phyloP scores from a whole-genome alignment of 148 eudicot genomes.

The Vaccinium myrtillus region DNA sequence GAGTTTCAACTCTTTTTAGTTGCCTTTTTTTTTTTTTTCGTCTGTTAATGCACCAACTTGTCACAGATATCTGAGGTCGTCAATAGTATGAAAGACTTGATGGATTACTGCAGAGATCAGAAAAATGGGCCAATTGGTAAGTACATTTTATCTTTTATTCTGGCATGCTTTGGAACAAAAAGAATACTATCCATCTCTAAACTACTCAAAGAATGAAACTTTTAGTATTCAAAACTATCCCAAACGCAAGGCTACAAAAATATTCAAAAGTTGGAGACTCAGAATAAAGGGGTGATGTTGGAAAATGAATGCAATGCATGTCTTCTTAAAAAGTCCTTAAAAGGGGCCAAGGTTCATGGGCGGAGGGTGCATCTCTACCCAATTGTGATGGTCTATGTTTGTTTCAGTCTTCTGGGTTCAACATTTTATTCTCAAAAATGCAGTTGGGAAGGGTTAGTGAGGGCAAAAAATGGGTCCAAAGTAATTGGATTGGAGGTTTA shows the following conservation, averaged over 20 bases:
- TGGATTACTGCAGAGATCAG: constrained; percentile 66
- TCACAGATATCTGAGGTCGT: constrained; percentile 97
- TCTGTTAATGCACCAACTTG: constrained; percentile 8
- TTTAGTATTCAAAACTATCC: neutral
- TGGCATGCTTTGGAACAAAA: neutral
- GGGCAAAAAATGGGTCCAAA: no score
- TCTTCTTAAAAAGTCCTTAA: neutral
- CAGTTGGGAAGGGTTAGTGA: neutral
- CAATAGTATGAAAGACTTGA: constrained; percentile 88
- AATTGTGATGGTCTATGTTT: neutral
- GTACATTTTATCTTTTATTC: constrained; percentile 5
- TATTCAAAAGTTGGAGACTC: neutral
- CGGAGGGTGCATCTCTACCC: neutral
- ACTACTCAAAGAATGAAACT: neutral
- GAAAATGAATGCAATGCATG: neutral
- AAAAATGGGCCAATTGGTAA: constrained; percentile 90
- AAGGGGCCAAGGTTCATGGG: neutral
- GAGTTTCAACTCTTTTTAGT: neutral
- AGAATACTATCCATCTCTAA: neutral
- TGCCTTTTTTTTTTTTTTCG: constrained; percentile 7
- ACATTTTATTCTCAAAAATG: neutral
- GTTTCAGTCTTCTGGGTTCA: neutral
- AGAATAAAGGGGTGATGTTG: neutral
- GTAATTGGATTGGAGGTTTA: neutral
- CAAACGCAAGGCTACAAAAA: neutral